Evolutionary conservation across 139 green algal species (phyloP), one percentile per base, ranked within the genome.

Genomic region (Picochlorum sp.): DNA sequence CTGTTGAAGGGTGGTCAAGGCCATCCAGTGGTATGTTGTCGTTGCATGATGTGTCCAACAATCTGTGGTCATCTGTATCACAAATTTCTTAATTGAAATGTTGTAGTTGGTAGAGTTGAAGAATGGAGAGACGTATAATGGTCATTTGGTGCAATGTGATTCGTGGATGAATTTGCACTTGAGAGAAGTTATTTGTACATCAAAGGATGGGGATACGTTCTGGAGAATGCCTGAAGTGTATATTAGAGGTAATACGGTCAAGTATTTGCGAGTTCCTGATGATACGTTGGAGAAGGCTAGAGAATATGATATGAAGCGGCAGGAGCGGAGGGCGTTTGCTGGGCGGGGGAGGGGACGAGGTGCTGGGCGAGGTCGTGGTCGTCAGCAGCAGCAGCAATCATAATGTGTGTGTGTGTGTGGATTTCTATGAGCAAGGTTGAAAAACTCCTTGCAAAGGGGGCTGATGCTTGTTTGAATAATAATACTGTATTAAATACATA

Each of bases 161-260:
- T 94, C 84, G 9, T 99, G 94, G 94, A 99, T 99, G 94, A 99
- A 99, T 70, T 84, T 98, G 11, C 93, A 98, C 52, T 41, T 99
- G 13, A 72, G 81, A 7, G 94, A 98, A 68, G 93, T 98, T 49
- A 98, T 99, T 60, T 97, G 88, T 85, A 98, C 93, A 18, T 93
- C 87, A 20, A 96, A 94, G 79, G 92, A 99, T 50, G 94, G 90
- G 4, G 90, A 98, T 73, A 66, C 85, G 21, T 99, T 99, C 69
- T 98, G 82, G 78, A 83, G 87, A 15, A 95, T 99, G 85, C 81
- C 89, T 3, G 89, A 98, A 64, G 82, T 82, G 4, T 98, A 95
- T 71, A 76, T 99, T 21, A 78, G 94, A 1, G 94, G 94, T 57
- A 99, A 97, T 81, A 98, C 90, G 4, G 92, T 99, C 66, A 99